phyloP scores from a whole-genome alignment of 1,139 yeast species.

The Yamadazyma trypodendri region DNA sequence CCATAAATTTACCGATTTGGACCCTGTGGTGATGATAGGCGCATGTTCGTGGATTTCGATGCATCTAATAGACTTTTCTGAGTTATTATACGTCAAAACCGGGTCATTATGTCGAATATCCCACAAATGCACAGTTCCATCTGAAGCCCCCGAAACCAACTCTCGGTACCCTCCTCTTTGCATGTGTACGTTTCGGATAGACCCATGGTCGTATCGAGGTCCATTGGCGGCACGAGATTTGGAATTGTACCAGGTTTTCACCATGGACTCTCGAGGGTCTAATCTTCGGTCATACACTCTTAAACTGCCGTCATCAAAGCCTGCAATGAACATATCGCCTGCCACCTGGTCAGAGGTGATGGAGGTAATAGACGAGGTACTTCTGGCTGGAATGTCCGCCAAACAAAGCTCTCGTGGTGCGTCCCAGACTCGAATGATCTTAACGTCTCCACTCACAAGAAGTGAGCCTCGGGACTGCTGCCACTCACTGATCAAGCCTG shows the following conservation, averaged over 20 bases:
- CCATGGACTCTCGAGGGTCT: constrained; percentile 84
- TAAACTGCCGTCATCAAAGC: constrained; percentile 90
- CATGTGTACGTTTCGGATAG: constrained; percentile 84
- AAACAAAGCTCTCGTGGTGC: constrained; percentile 90
- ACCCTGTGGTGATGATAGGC: constrained; percentile 85
- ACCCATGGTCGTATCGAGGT: constrained; percentile 38
- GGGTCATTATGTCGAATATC: constrained; percentile 79
- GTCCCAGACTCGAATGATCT: constrained; percentile 91
- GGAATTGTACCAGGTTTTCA: constrained; percentile 63
- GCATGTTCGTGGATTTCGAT: constrained; percentile 94
- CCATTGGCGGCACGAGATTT: constrained; percentile 8
- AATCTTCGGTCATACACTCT: constrained; percentile 89
- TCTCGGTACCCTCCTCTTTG: constrained; percentile 97
- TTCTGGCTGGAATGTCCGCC: constrained; percentile 86
- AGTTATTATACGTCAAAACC: constrained; percentile 57
- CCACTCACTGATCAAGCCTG: constrained; percentile 92
- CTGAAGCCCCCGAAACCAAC: constrained; percentile 77
- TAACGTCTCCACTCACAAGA: constrained; percentile 92
- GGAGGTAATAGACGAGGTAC: constrained; percentile 85
- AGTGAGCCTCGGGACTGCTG: constrained; percentile 93
- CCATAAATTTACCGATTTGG: constrained; percentile 80
- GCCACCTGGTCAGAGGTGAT: constrained; percentile 94
- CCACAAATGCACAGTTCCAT: constrained; percentile 87
- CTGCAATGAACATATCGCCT: constrained; percentile 88
- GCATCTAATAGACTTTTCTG: constrained; percentile 67